Evolutionary conservation across 805 yeast genomes (phyloP).

Genomic region (Candida endomychidarum): DNA sequence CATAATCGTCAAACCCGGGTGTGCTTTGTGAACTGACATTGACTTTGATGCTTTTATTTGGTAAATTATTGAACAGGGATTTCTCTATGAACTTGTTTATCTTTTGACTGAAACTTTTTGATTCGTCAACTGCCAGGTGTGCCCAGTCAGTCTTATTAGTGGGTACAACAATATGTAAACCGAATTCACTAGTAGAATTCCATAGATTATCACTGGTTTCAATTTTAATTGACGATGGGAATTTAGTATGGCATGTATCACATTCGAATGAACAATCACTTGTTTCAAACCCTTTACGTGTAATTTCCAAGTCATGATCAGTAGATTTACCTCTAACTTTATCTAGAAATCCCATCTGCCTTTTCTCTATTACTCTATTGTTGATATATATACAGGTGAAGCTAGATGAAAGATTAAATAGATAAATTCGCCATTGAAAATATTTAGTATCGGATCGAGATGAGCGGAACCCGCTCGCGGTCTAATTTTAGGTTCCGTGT

Average conservation of each 20-base stretch:
- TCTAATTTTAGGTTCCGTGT: background rate
- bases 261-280: conserved; percentile 57
- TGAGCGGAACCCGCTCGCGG: too few species aligned
- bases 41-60: conserved; percentile 39
- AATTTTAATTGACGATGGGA: conserved; percentile 51
- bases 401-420: too few species aligned
- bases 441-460: conserved; percentile 1
- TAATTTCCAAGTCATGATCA: background rate
- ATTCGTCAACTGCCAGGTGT: conserved; percentile 59
- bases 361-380: too few species aligned
- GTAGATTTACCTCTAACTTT: background rate
- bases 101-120: conserved; percentile 46
- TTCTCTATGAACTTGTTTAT: conserved; percentile 36
- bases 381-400: too few species aligned
- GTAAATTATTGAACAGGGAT: conserved; percentile 14
- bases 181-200: conserved; percentile 69
- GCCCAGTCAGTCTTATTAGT: conserved; percentile 87
- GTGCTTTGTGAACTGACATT: conserved; percentile 56
- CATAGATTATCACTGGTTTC: conserved; percentile 47
- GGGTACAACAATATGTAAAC: conserved; percentile 73
- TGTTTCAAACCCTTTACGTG: conserved; percentile 25
- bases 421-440: background rate
- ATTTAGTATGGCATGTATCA: conserved; percentile 50
- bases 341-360: conserved; percentile 6
- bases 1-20: conserved; percentile 24